Evolutionary conservation across 2,329 filamentous ascomycete species (phyloP), one percentile per base, ranked within the genome.

Genomic region (Fusarium hostae): DNA sequence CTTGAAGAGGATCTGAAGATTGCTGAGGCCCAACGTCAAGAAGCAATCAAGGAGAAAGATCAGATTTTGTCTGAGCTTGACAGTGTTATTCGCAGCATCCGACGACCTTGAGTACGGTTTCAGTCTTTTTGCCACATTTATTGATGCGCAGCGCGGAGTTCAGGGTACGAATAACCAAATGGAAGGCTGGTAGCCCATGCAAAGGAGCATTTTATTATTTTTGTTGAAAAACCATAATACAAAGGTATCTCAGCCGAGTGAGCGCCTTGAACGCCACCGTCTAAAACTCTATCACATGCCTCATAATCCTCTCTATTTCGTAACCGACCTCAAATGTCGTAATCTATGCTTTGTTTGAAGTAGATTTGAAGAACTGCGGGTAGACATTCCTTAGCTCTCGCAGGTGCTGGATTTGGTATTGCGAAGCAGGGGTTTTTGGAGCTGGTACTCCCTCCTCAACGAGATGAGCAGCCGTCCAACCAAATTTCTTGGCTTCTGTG

Each of bases 401-500:
- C 32, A 99, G 82, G 77, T 90, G 87, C 47, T 88, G 86, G 72
- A 99, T 92, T 78, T 95, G 91, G 79, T 92, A 89, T 75, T 93
- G 88, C 40, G 91, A 91, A 8, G 92, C 91, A 66, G 87, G 89
- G 9, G 84, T 86, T 26, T 82, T 80, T 4, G 94, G 95, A 13
- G 86, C 79, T 20, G 87, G 83, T 37, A 94, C 85, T 10, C 87
- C 88, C 39, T 93, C 90, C 79, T 98, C 96, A 9, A 98, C 90
- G 26, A 98, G 86, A 81, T 98, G 96, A 9, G 89, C 92, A 1
- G 92, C 90, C 16, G 89, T 93, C 96, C 96, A 99, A 24, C 96
- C 96, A 69, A 95, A 87, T 37, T 89, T 88, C 71, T 92, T 87
- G 1, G 94, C 94, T 68, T 90, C 90, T 71, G 86, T 88, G 79